phyloP scores from a whole-genome alignment of 2,329 filamentous ascomycete genomes.

The Arthrinium puccinioides region DNA sequence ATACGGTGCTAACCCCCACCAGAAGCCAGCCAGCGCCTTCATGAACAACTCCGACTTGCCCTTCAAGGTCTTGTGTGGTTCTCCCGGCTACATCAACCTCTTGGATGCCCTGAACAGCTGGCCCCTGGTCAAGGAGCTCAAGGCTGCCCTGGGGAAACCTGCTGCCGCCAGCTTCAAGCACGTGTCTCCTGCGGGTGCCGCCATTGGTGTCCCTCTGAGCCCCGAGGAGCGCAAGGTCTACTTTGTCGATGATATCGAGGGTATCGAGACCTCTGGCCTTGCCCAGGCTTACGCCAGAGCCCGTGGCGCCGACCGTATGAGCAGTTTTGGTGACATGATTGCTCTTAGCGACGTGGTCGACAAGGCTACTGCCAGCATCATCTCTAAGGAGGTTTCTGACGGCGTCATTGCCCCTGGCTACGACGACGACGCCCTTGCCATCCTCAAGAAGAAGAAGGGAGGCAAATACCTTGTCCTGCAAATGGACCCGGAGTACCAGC shows the following conservation, averaged over 20 bases:
- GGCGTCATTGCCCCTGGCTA: conserved; percentile 91
- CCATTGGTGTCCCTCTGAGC: conserved; percentile 81
- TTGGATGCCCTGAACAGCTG: conserved; percentile 94
- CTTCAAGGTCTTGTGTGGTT: conserved; percentile 88
- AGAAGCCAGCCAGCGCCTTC: conserved; percentile 90
- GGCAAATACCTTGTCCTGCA: conserved; percentile 94
- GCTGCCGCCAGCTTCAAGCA: conserved; percentile 99
- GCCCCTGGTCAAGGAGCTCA: conserved; percentile 94
- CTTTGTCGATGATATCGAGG: conserved; percentile 92
- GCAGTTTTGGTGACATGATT: conserved; percentile 94
- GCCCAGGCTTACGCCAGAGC: conserved; percentile 95
- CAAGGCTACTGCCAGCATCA: conserved; percentile 90
- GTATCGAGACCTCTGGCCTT: conserved; percentile 76
- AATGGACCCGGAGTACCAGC: conserved; percentile 83
- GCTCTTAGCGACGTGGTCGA: conserved; percentile 89
- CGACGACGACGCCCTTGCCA: conserved; percentile 75
- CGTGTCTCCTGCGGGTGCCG: conserved; percentile 91
- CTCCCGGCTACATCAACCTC: conserved; percentile 95
- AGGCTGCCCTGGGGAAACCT: conserved; percentile 76
- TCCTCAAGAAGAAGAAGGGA: conserved; percentile 96
- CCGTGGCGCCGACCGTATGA: conserved; percentile 95
- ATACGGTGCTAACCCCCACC: conserved; percentile 96
- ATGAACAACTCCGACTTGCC: conserved; percentile 67
- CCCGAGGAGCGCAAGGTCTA: conserved; percentile 93
- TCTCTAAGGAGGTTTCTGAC: conserved; percentile 95